These are phyloP conservation scores for Dendrocalamus sinicus DNA, from an alignment of 176 grass and related monocot species.

Conservation along the genomic window DNA sequence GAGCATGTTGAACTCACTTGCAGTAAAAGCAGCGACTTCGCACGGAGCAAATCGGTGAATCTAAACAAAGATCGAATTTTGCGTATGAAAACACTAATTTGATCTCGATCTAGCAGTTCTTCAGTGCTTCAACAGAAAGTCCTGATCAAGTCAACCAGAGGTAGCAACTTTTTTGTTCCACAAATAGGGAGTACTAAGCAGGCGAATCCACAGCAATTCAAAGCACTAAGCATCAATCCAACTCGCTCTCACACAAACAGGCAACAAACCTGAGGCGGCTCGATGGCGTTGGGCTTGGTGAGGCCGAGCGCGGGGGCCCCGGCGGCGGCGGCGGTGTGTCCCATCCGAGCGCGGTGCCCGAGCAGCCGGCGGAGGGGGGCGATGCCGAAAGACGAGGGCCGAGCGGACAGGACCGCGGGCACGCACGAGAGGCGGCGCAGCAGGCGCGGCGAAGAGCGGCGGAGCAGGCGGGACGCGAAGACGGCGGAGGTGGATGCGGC, in stretches of 20 bases:
- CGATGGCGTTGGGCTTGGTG: slow-evolving; percentile 73
- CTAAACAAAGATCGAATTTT: not conserved
- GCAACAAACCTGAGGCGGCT: slow-evolving; percentile 65
- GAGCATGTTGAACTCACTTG: slow-evolving; percentile 13
- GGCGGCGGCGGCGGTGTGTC: slow-evolving; percentile 53
- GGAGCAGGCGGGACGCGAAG: slow-evolving; percentile 39
- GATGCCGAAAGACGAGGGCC: slow-evolving; percentile 7
- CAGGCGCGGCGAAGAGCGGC: slow-evolving; percentile 41
- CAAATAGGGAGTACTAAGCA: slow-evolving; percentile 23
- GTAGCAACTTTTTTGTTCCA: not conserved
- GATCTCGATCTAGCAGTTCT: slow-evolving; percentile 41
- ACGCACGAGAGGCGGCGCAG: slow-evolving; percentile 28
- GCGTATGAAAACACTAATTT: not conserved
- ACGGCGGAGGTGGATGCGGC: slow-evolving; percentile 52
- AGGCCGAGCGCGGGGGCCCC: slow-evolving; percentile 65
- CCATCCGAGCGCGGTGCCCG: slow-evolving; percentile 68
- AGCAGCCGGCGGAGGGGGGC: slow-evolving; percentile 23
- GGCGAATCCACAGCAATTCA: not conserved
- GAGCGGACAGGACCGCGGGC: slow-evolving; percentile 20
- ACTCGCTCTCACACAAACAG: not conserved
- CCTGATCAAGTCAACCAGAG: slow-evolving; percentile 29
- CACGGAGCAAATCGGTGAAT: not conserved
- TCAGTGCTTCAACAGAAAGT: not conserved
- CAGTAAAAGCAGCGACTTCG: not conserved
- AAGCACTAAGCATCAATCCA: slow-evolving; percentile 15